phyloP scores from a whole-genome alignment of 345 rosid genomes.

The Chamaenerion angustifolium region DNA sequence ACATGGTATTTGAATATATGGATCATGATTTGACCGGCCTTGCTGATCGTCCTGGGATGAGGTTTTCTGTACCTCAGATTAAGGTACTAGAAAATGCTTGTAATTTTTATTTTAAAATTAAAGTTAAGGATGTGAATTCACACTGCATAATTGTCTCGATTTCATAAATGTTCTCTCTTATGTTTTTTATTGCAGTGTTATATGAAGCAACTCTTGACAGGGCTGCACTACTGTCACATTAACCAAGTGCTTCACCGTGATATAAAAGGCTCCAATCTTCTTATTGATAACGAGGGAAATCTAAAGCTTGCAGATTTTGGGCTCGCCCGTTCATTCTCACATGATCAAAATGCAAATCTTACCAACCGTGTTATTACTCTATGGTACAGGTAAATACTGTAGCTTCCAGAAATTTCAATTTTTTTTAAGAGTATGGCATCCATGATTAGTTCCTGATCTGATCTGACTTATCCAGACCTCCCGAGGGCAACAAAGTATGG shows the following conservation, averaged over 20 bases:
- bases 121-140: no score
- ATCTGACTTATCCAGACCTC: slow-evolving; percentile 43
- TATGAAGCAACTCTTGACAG: slow-evolving; percentile 93
- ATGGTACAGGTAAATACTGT: slow-evolving; percentile 74
- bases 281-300: slow-evolving; percentile 84
- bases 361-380: slow-evolving; percentile 88
- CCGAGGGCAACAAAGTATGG: slow-evolving; percentile 93
- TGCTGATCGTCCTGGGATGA: slow-evolving; percentile 88
- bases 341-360: slow-evolving; percentile 59
- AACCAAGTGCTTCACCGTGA: slow-evolving; percentile 97
- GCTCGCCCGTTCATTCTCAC: slow-evolving; percentile 72
- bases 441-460: not conserved
- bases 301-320: slow-evolving; percentile 95
- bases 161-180: not conserved
- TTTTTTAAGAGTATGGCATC: not conserved
- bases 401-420: not conserved
- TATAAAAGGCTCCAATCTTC: slow-evolving; percentile 97
- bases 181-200: slow-evolving; percentile 75
- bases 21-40: slow-evolving; percentile 96
- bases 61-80: slow-evolving; percentile 86
- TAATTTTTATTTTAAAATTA: not conserved
- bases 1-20: slow-evolving; percentile 98
- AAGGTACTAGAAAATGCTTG: slow-evolving; percentile 34
- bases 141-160: no score
- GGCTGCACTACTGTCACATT: slow-evolving; percentile 89